phyloP scores from a whole-genome alignment of 495 filamentous ascomycete species.

The Trichoderma asperelloides region DNA sequence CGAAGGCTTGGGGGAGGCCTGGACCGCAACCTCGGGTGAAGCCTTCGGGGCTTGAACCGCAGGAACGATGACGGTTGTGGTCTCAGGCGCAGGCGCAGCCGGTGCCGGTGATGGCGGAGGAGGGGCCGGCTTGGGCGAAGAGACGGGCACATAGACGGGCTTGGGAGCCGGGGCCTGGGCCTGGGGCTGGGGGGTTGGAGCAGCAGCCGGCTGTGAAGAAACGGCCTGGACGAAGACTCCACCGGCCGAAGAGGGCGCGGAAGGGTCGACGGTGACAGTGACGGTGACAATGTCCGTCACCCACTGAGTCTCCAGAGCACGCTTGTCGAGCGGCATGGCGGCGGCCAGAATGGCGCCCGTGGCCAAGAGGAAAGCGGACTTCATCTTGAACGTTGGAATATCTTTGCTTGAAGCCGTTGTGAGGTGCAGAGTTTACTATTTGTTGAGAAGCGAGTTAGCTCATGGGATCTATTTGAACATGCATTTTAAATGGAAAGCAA shows the following conservation, averaged over 20 bases:
- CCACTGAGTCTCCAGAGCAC: conserved; percentile 45
- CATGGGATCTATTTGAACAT: neutral
- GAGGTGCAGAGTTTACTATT: neutral
- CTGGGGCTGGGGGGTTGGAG: conserved; percentile 18
- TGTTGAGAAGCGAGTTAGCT: neutral
- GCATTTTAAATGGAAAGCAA: neutral
- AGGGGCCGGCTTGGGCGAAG: neutral
- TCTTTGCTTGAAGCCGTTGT: neutral
- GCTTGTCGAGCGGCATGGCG: conserved; percentile 51
- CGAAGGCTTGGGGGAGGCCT: conserved; percentile 12
- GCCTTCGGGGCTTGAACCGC: conserved; percentile 10
- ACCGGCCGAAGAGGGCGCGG: conserved; percentile 18
- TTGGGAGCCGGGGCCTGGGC: neutral
- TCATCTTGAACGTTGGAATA: conserved; percentile 50
- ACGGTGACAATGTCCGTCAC: conserved; percentile 52
- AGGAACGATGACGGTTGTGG: conserved; percentile 14
- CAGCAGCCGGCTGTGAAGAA: conserved; percentile 32
- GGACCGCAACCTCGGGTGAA: conserved; percentile 5
- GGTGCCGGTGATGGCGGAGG: conserved; percentile 10
- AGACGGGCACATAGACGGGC: neutral
- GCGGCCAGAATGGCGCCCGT: conserved; percentile 53
- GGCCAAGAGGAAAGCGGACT: conserved; percentile 51
- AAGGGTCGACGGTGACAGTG: conserved; percentile 36
- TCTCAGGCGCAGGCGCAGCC: conserved; percentile 10
- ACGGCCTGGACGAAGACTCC: conserved; percentile 47